phyloP scores from a whole-genome alignment of 441 rosid genomes.

The California macrophylla region DNA sequence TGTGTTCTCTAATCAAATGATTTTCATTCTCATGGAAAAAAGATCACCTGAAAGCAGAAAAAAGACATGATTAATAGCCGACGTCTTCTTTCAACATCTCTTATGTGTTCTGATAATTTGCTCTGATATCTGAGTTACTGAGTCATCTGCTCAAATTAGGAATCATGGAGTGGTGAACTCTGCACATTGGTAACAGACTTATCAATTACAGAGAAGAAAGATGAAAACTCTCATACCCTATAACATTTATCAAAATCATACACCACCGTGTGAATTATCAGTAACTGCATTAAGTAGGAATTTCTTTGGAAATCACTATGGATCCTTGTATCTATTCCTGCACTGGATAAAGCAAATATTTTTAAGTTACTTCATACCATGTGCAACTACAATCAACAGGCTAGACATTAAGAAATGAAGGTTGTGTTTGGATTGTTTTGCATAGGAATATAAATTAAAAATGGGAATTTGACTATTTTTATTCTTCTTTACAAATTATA shows the following conservation, averaged over 20 bases:
- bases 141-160: not conserved
- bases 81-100: not conserved
- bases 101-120: not conserved
- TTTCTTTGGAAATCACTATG: not conserved
- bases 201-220: not conserved
- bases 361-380: not conserved
- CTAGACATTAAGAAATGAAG: not conserved
- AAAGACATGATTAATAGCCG: not conserved
- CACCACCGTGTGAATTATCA: not conserved
- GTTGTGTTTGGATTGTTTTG: not conserved
- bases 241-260: not conserved
- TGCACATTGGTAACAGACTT: not conserved
- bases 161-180: not conserved
- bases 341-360: not conserved
- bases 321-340: not conserved
- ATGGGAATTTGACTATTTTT: not conserved
- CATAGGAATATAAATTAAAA: not conserved
- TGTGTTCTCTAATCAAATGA: not conserved
- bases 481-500: not conserved
- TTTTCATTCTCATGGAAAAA: not conserved
- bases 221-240: not conserved
- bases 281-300: not conserved
- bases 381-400: not conserved
- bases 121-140: not conserved
- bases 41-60: not conserved